Evolutionary conservation across 306 rosid genomes (phyloP).

Genomic region (Prunus salicina): DNA sequence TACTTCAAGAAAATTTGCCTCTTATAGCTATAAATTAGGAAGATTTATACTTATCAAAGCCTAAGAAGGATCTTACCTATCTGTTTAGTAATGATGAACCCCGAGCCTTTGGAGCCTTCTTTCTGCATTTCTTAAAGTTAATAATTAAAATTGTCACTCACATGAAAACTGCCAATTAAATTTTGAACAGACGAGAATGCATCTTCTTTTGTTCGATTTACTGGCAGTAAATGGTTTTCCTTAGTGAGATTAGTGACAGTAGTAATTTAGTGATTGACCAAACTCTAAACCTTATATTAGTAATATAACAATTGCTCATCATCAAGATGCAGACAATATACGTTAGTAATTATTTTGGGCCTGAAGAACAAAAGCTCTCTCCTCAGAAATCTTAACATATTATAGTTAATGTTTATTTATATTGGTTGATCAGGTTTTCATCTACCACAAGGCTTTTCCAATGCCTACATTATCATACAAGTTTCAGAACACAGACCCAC

Average conservation of each 20-base stretch:
- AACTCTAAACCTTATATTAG: not conserved
- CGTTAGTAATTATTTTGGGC: not conserved
- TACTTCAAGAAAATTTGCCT: not conserved
- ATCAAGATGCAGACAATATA: too few relatives aligned
- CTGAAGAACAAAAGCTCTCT: not conserved
- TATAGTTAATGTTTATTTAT: not conserved
- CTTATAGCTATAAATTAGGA: not conserved
- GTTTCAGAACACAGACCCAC: constrained; percentile 71
- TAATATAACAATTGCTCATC: not conserved
- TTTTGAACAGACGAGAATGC: not conserved
- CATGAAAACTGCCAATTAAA: not conserved
- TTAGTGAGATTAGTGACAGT: not conserved
- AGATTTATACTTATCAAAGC: not conserved
- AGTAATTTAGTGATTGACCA: too few relatives aligned
- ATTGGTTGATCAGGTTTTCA: constrained; percentile 64
- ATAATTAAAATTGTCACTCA: not conserved
- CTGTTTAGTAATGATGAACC: not conserved
- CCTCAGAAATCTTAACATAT: not conserved
- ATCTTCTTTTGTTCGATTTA: not conserved
- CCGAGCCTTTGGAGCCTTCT: not conserved
- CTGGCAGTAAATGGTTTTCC: not conserved
- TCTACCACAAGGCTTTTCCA: constrained; percentile 96
- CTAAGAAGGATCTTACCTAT: not conserved
- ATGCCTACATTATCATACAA: constrained; percentile 92
- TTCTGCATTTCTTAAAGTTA: not conserved